Percentiles rank a stretch among this genome's conserved stretches.
These are phyloP conservation scores for Ehretia macrophylla DNA, from an alignment of 257 asterid genomes.

Conservation along the genomic window DNA sequence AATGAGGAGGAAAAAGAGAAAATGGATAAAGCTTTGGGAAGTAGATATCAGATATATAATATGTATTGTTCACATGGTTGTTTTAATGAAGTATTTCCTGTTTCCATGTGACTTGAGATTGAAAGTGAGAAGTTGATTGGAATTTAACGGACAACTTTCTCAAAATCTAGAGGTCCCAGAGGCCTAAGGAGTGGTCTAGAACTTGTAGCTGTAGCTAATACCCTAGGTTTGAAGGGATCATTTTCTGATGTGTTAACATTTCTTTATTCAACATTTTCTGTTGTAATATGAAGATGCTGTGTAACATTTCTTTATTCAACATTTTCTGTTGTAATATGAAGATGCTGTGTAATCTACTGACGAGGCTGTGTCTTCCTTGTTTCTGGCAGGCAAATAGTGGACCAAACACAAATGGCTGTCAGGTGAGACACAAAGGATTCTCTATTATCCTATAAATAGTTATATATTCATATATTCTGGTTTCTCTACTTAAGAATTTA, in stretches of 20 bases:
- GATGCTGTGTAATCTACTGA: constrained; percentile 1
- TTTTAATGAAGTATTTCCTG: too few species aligned
- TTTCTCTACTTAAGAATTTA: too few species aligned
- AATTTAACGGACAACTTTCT: too few species aligned
- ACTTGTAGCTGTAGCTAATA: background rate
- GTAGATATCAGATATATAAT: too few species aligned
- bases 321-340: background rate
- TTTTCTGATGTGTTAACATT: background rate
- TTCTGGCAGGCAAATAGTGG: constrained; percentile 93
- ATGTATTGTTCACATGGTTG: too few species aligned
- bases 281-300: background rate
- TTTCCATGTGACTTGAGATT: too few species aligned
- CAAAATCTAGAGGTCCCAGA: too few species aligned
- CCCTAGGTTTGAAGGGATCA: background rate
- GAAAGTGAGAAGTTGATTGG: too few species aligned
- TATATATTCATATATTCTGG: background rate
- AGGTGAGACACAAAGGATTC: constrained; percentile 44
- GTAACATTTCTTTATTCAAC: background rate
- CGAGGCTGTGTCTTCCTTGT: background rate
- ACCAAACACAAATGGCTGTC: constrained; percentile 81
- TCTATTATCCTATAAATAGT: background rate
- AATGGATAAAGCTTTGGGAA: too few species aligned
- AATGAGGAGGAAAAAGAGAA: too few species aligned
- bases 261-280: background rate
- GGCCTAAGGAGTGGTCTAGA: too few species aligned